Base-by-base conservation (phyloP, 2,329 filamentous ascomycete genomes). In the Sarocladium brachiariae region DNA sequence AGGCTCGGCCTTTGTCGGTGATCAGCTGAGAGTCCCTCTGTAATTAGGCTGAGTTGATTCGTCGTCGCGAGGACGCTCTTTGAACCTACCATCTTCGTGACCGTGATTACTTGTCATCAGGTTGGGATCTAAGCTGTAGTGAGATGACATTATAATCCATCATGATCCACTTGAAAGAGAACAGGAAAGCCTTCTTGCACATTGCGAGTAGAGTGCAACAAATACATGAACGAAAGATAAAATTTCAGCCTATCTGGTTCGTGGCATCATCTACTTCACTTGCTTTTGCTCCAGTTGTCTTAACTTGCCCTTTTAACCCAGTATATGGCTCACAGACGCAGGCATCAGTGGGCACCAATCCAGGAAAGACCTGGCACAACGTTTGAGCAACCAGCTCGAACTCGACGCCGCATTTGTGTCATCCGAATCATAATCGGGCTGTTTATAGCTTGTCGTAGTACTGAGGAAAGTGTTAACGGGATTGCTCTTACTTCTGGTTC, bases 361-460 rank as follows among this genome's bases (percentile, higher is more conserved):
- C 43, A 47, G 25, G 27, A 47, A 33, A 16, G 43, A 31, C 43
- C 43, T 47, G 43, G 25, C 43, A 47, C 43, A 31, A 33, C 25
- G 24, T 10, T 24, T 19, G 46, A 49, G 46, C 46, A 49, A 37
- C 30, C 33, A 24, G 33, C 33, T 49, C 46, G 30, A 49, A 27
- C 27, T 49, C 31, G 33, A 37, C 46, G 46, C 46, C 5, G 46
- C 46, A 19, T 49, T 49, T 49, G 33, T 35, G 13, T 49, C 46
- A 49, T 49, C 25, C 24, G 30, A 37, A 37, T 49, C 46, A 21
- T 49, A 61, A 60, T 63, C 62, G 66, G 69, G 62, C 63, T 65
- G 66, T 71, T 81, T 96, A 96, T 79, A 96, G 85, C 87, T 96
- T 96, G 86, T 96, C 90, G 77, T 96, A 96, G 86, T 95, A 96